These are phyloP conservation scores for Geotrichum siamense DNA, from an alignment of 1,139 yeast species.

Conservation along the genomic window DNA sequence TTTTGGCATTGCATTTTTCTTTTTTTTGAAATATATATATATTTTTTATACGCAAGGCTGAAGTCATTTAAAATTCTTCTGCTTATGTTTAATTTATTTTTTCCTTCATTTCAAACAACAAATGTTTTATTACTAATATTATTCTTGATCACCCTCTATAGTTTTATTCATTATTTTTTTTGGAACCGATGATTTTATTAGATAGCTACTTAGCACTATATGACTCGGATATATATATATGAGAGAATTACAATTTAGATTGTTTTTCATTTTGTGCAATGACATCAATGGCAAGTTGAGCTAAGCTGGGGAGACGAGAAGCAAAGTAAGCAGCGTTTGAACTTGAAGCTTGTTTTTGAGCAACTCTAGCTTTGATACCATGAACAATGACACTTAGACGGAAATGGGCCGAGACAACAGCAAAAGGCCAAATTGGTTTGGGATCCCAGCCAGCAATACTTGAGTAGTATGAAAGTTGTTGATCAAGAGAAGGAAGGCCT, in stretches of 20 bases:
- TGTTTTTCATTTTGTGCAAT: conserved; percentile 19
- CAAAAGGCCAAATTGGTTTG: conserved; percentile 44
- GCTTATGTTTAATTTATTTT: no score
- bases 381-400: conserved; percentile 57
- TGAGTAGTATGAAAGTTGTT: conserved; percentile 25
- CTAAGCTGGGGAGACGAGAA: conserved; percentile 41
- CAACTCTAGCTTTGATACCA: conserved; percentile 58
- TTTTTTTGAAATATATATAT: no score
- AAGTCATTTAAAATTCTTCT: no score
- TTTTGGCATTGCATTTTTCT: no score
- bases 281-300: conserved; percentile 34
- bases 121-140: no score
- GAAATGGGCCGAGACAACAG: conserved; percentile 53
- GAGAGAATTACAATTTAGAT: conserved; percentile 13
- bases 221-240: no score
- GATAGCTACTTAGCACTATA: no score
- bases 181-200: no score
- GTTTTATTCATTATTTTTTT: no score
- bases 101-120: no score
- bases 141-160: no score
- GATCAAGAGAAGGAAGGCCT: conserved; percentile 29
- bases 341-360: conserved; percentile 54
- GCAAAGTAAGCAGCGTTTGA: conserved; percentile 47
- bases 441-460: conserved; percentile 32
- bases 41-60: no score